A percentile compares a stretch with the other conserved stretches of the same genome.
These are phyloP conservation scores for Neonectria magnoliae DNA, from an alignment of 2,329 filamentous ascomycete species.

Conservation along the genomic window DNA sequence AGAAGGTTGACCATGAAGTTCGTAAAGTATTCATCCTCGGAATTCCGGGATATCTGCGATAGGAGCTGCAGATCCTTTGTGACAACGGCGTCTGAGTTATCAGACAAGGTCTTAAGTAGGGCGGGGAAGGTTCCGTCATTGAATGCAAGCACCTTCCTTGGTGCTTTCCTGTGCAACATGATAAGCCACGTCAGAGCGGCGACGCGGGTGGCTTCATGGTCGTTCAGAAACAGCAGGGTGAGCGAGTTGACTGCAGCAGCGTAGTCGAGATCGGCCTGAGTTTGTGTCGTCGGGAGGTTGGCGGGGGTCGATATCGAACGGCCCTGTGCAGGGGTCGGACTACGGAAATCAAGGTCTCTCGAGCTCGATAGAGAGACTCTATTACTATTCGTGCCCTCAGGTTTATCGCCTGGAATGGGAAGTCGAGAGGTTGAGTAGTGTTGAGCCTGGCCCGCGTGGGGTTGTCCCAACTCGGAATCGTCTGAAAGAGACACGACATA, in stretches of 20 bases:
- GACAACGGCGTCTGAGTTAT: slow-evolving; percentile 94
- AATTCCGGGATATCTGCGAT: slow-evolving; percentile 95
- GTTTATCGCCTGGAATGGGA: slow-evolving; percentile 55
- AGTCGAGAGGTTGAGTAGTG: slow-evolving; percentile 52
- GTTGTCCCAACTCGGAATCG: slow-evolving; percentile 57
- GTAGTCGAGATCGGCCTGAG: slow-evolving; percentile 86
- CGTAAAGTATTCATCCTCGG: slow-evolving; percentile 95
- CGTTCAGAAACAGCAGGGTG: slow-evolving; percentile 92
- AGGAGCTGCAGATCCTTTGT: slow-evolving; percentile 92
- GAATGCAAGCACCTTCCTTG: slow-evolving; percentile 90
- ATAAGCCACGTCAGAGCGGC: slow-evolving; percentile 96
- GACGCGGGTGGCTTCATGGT: slow-evolving; percentile 94
- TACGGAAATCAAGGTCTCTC: slow-evolving; percentile 63
- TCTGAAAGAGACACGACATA: slow-evolving; percentile 93
- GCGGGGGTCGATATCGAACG: slow-evolving; percentile 58
- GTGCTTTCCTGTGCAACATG: slow-evolving; percentile 96
- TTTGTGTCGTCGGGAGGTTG: slow-evolving; percentile 54
- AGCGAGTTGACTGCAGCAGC: slow-evolving; percentile 93
- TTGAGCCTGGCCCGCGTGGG: slow-evolving; percentile 38
- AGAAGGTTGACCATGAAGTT: slow-evolving; percentile 98
- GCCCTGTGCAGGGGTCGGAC: slow-evolving; percentile 61
- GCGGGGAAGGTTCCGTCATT: slow-evolving; percentile 98
- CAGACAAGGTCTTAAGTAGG: slow-evolving; percentile 93
- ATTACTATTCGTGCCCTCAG: slow-evolving; percentile 59
- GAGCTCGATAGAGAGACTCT: slow-evolving; percentile 63